phyloP scores from a whole-genome alignment of 164 flowering plant species.

The Nymphaea colorata region DNA sequence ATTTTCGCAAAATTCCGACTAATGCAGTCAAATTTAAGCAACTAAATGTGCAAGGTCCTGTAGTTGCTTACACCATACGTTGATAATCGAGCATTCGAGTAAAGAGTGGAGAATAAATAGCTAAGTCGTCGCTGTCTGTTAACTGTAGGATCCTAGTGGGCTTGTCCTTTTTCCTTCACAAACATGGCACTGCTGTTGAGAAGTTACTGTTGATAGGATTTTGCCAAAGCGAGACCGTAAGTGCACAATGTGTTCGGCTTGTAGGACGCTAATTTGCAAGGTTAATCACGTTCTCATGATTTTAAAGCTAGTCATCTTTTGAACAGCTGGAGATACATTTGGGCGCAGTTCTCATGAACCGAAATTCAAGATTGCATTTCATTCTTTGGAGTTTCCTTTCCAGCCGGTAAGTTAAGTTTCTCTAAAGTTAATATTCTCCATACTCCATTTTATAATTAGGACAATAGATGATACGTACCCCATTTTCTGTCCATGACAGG shows the following conservation, averaged over 20 bases:
- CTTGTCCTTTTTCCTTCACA: not conserved
- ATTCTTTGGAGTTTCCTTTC: slow-evolving; percentile 60
- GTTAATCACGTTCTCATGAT: not conserved
- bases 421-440: not conserved
- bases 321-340: slow-evolving; percentile 47
- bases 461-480: not conserved
- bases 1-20: too few relatives aligned
- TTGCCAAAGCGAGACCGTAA: not conserved
- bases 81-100: not conserved
- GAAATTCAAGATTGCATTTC: slow-evolving; percentile 67
- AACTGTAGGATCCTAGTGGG: not conserved
- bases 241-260: not conserved
- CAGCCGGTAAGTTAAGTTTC: slow-evolving; percentile 53
- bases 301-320: slow-evolving; percentile 2
- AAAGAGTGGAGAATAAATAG: not conserved
- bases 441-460: not conserved
- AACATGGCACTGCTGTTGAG: not conserved
- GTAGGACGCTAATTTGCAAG: not conserved
- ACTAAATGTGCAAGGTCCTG: too few relatives aligned
- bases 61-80: too few relatives aligned
- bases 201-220: not conserved
- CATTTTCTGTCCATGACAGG: not conserved
- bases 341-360: slow-evolving; percentile 75
- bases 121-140: not conserved
- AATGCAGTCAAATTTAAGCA: too few relatives aligned